Evolutionary conservation across 345 rosid genomes (phyloP).

Genomic region (Pistacia vera): DNA sequence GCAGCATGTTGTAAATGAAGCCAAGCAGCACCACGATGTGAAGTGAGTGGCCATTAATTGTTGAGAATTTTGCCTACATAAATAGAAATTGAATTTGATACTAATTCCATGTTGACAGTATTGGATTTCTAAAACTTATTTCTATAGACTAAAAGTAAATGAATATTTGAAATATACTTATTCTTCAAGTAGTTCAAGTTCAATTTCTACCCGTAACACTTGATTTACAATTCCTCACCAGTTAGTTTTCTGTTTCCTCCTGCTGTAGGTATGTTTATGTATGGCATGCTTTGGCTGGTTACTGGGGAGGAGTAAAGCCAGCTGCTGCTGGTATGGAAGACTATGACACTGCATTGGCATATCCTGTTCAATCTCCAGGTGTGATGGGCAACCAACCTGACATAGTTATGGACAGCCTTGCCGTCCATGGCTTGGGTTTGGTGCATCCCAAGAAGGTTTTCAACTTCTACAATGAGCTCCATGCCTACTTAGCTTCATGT

Average conservation of each 20-base stretch:
- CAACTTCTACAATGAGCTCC: conserved; percentile 96
- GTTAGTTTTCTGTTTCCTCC: not conserved
- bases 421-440: conserved; percentile 90
- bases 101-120: too few species aligned
- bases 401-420: conserved; percentile 86
- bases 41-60: conserved; percentile 53
- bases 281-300: conserved; percentile 98
- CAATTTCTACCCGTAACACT: too few species aligned
- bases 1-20: conserved; percentile 72
- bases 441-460: conserved; percentile 92
- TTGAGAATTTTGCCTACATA: not conserved
- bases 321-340: conserved; percentile 95
- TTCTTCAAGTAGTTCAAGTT: not conserved
- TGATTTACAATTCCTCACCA: not conserved
- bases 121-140: not conserved
- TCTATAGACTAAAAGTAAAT: not conserved
- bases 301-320: conserved; percentile 99
- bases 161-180: not conserved
- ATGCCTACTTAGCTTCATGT: conserved; percentile 87
- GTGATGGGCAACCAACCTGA: conserved; percentile 93
- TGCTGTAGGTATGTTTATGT: conserved; percentile 69
- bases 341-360: conserved; percentile 84
- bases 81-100: not conserved
- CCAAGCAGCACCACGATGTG: conserved; percentile 76
- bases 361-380: conserved; percentile 89